Base-by-base conservation (phyloP, 1,284 basidiomycete genomes). In the Meira nashicola region DNA sequence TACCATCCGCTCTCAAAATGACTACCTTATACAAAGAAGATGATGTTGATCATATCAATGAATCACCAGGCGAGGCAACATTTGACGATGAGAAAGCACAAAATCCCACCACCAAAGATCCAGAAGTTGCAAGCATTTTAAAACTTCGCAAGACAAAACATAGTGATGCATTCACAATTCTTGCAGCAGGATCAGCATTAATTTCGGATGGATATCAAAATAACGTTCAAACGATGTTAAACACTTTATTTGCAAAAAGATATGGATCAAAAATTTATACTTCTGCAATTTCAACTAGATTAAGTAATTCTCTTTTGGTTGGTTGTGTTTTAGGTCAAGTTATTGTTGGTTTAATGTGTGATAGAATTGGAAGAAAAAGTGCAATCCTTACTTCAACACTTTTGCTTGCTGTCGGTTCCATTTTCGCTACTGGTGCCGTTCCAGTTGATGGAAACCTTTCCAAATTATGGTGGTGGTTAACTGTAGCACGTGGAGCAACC, bases 391-490 rank as follows among this genome's bases (percentile, higher is more conserved):
- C 83, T 37, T 88, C 89, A 2, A 90, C 88, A 0, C 67, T 84
- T 37, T 73, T 88, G 37, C 88, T 90, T 62, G 85, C 88, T 51
- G 57, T 89, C 39, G 89, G 89, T 37, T 85, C 86, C 15, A 87
- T 83, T 33, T 82, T 90, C 39, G 84, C 83, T 8, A 89, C 88
- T 1, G 88, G 86, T 4, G 86, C 89, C 12, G 83, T 86, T 67
- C 87, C 86, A 1, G 82, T 83, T 0, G 78, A 84, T 47, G 85
- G 84, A 52, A 81, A 55, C 67, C 80, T 69, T 1, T 58, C 55
- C 1, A 87, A 86, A 25, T 79, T 89, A 48, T 87, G 89, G 71
- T 90, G 88, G 88, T 88, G 87, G 78, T 79, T 89, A 64, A 87
- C 87, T 0, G 79, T 89, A 62, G 23, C 50, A 5, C 23, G 50